Evolutionary conservation across 2,329 filamentous ascomycete species (phyloP).

Genomic region (Nemania diffusa): DNA sequence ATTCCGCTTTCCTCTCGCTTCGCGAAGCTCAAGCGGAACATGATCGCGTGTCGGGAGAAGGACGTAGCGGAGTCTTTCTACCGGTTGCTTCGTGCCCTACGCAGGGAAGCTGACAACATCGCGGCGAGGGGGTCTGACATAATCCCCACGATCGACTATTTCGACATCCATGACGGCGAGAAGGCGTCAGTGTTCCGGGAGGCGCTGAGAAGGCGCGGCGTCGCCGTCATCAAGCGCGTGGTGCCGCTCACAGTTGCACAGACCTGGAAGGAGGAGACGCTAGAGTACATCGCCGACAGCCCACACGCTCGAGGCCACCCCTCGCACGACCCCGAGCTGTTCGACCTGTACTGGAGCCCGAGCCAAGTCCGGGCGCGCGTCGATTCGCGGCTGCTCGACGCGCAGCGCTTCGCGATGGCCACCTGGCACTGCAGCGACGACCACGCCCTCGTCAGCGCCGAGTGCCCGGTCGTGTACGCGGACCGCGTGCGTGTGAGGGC

Average conservation of each 20-base stretch:
- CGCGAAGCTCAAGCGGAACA: conserved; percentile 54
- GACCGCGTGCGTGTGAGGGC: conserved; percentile 77
- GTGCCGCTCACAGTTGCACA: conserved; percentile 70
- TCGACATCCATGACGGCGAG: conserved; percentile 50
- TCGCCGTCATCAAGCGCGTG: conserved; percentile 73
- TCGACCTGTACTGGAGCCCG: conserved; percentile 78
- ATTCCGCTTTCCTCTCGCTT: conserved; percentile 56
- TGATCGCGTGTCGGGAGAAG: conserved; percentile 54
- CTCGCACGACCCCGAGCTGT: conserved; percentile 71
- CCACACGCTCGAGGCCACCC: conserved; percentile 70
- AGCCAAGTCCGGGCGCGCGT: conserved; percentile 73
- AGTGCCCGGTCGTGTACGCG: conserved; percentile 72
- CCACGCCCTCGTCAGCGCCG: conserved; percentile 58
- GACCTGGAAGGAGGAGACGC: conserved; percentile 71
- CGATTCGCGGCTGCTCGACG: conserved; percentile 70
- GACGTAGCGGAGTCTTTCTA: conserved; percentile 55
- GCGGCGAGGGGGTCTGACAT: conserved; percentile 50
- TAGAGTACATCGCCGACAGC: conserved; percentile 73
- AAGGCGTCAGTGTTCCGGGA: conserved; percentile 44
- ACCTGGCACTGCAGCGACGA: conserved; percentile 68
- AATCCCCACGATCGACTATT: conserved; percentile 56
- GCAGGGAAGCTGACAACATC: conserved; percentile 52
- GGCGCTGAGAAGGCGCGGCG: conserved; percentile 66
- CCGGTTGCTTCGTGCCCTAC: conserved; percentile 52
- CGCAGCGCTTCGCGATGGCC: conserved; percentile 71